Base-by-base conservation (phyloP, 169 alveolate species). In the Plasmodium fragile region DNA sequence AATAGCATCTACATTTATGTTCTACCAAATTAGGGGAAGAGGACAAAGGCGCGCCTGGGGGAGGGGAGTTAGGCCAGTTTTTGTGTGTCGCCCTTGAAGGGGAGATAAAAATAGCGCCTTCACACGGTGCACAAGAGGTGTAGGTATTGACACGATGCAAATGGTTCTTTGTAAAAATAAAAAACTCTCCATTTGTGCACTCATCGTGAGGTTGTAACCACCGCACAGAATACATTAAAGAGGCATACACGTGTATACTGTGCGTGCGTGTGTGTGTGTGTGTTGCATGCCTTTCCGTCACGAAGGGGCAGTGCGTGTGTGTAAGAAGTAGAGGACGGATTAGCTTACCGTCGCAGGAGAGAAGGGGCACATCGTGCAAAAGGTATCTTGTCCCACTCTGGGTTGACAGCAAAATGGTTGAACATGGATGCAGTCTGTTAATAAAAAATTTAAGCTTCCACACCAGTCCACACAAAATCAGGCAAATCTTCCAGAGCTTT, bases 381-480 rank as follows among this genome's bases (percentile, higher is more conserved):
- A 8, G 34, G 25, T 7, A 59, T 11, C 32, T 32, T 1, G 25
- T 13, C 36, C 75, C n/a, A n/a, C n/a, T n/a, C 10, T 28, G 10
- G 10, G 1, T 8, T 7, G 0, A 34, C n/a, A 22, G n/a, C 34
- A 70, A 83, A 70, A 84, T 84, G 93, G 93, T 49, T 7, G 85
- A 84, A 36, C 36, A 84, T 30, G 97, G 97, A 13, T 93, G 97
- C 49, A 96, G 98, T 36, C 92, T 97, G 22, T 83, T 97, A 77
- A 81, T 97, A 77, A 95, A 98, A 39, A 97, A 97, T 91, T 94
- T 97, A 81, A 92, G 97, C 79, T 97, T 83, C 83, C 95, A 96
- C 25, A 97, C 99, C 13, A 94, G 97, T 28, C 96, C 98, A 25
- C 96, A 96, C 8, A 78, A 94, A 30, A 98, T 97, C 32, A 92